Evolutionary conservation across 352 stramenopile genomes (phyloP).

Genomic region (Peronospora tabacina): DNA sequence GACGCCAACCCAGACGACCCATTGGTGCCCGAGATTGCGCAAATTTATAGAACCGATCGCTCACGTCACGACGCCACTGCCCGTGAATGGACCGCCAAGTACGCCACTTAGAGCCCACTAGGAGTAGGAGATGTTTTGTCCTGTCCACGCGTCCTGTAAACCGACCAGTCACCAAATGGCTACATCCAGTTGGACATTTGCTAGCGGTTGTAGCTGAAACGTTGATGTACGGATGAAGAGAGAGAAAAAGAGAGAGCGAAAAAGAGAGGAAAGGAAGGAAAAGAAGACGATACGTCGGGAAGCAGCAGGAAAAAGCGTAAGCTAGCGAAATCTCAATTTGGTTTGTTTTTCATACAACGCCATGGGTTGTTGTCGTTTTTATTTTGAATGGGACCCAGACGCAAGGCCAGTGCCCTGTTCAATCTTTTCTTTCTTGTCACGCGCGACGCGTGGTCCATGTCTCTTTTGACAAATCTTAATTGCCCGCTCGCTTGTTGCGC

Average conservation of each 20-base stretch:
- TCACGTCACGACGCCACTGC: slow-evolving; percentile 92
- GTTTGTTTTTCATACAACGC: slow-evolving; percentile 28
- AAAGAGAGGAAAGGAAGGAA: slow-evolving; percentile 9
- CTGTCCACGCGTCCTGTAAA: slow-evolving; percentile 8
- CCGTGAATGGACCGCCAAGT: slow-evolving; percentile 97
- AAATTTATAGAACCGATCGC: slow-evolving; percentile 94
- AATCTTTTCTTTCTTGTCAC: too few species aligned
- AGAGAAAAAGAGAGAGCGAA: slow-evolving; percentile 8
- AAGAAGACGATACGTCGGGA: slow-evolving; percentile 7
- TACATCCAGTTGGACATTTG: slow-evolving; percentile 1
- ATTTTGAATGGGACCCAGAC: background rate
- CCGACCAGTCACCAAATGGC: background rate
- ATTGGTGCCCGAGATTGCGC: slow-evolving; percentile 86
- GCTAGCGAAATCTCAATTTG: slow-evolving; percentile 32
- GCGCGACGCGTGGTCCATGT: too few species aligned
- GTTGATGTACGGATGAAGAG: slow-evolving; percentile 8
- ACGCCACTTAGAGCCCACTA: slow-evolving; percentile 92
- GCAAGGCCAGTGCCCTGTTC: too few species aligned
- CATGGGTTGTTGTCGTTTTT: background rate
- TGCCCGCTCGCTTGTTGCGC: too few species aligned
- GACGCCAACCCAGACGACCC: slow-evolving; percentile 99
- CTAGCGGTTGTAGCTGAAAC: slow-evolving; percentile 4
- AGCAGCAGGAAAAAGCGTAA: slow-evolving; percentile 31
- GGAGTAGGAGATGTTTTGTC: slow-evolving; percentile 30
- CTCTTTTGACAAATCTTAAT: too few species aligned